A percentile compares a stretch with the other conserved stretches of the same genome.
Conservation (phyloP, 176 grass and related monocot species). For the Puya raimondii region DNA sequence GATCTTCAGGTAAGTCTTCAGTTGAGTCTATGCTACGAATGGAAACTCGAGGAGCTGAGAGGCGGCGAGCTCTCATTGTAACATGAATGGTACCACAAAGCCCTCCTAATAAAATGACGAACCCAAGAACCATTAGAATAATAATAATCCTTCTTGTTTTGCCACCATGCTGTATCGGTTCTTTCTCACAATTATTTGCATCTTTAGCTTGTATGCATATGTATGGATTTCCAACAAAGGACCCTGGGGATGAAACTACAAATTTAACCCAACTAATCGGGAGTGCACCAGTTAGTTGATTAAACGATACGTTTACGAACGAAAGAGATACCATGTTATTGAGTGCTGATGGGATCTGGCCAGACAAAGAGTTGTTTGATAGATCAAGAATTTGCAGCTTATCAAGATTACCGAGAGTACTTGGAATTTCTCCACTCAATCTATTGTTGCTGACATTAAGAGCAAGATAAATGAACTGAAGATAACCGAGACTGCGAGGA, state of each 20-base stretch:
- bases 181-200: conserved; percentile 1
- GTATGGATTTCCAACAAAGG: conserved; percentile 34
- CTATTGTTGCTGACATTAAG: conserved; percentile 54
- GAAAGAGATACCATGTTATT: conserved; percentile 45
- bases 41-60: conserved; percentile 3
- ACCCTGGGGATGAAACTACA: conserved; percentile 5
- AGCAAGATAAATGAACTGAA: conserved; percentile 36
- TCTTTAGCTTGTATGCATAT: conserved; percentile 19
- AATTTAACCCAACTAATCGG: conserved; percentile 36
- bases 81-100: conserved; percentile 19
- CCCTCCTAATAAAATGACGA: conserved; percentile 6
- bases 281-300: conserved; percentile 33
- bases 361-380: conserved; percentile 37
- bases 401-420: conserved; percentile 41
- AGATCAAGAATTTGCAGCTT: conserved; percentile 50
- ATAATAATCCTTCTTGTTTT: conserved; percentile 20
- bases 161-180: background rate
- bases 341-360: conserved; percentile 33
- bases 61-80: conserved; percentile 20
- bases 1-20: conserved; percentile 31
- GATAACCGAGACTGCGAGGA: conserved; percentile 41
- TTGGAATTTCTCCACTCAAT: conserved; percentile 36
- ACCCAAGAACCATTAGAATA: conserved; percentile 16
- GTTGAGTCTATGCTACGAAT: conserved; percentile 25
- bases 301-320: conserved; percentile 46